Evolutionary conservation across 2,329 filamentous ascomycete genomes (phyloP).

Genomic region (Fusarium xyrophilum): DNA sequence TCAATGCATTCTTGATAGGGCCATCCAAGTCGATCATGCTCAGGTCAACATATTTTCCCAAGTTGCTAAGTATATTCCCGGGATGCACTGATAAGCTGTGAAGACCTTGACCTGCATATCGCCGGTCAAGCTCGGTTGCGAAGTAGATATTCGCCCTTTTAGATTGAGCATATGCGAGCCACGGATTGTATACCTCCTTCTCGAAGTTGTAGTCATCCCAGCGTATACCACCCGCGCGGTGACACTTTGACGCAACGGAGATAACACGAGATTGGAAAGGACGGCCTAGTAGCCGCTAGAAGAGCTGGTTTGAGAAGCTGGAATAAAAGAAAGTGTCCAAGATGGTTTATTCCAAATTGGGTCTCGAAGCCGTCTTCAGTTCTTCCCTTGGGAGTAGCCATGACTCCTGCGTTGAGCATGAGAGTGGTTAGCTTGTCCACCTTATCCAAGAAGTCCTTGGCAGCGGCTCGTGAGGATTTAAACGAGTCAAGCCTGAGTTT

Average conservation of each 20-base stretch:
- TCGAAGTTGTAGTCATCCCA: conserved; percentile 28
- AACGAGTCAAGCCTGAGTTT: conserved; percentile 10
- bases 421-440: background rate
- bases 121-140: conserved; percentile 24
- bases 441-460: background rate
- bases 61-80: conserved; percentile 1
- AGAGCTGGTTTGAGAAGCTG: conserved; percentile 53
- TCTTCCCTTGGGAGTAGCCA: conserved; percentile 15
- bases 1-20: background rate
- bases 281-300: conserved; percentile 47
- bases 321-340: conserved; percentile 41
- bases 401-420: conserved; percentile 14
- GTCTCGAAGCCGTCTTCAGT: conserved; percentile 32
- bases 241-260: conserved; percentile 52
- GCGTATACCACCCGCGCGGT: conserved; percentile 36
- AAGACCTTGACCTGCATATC: conserved; percentile 6
- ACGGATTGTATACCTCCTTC: conserved; percentile 14
- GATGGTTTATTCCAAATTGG: conserved; percentile 41
- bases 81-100: conserved; percentile 30
- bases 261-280: conserved; percentile 56
- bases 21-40: background rate
- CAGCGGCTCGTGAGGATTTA: background rate
- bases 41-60: background rate
- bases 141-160: conserved; percentile 36
- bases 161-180: conserved; percentile 28